Evolutionary conservation across 306 rosid species (phyloP).

Genomic region (Spatholobus suberectus): DNA sequence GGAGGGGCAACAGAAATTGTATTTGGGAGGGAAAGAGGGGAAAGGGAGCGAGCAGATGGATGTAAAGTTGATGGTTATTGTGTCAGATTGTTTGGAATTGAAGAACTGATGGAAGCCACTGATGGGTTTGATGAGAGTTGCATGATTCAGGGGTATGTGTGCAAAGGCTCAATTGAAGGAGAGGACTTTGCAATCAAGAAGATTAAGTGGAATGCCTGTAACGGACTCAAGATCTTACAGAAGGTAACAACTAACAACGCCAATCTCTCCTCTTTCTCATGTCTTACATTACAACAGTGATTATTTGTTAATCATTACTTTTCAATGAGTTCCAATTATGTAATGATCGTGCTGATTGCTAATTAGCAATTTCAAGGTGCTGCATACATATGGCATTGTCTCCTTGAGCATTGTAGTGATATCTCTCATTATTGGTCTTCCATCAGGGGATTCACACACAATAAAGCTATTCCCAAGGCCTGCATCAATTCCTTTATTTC

Average conservation of each 20-base stretch:
- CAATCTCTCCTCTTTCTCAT: too few species aligned
- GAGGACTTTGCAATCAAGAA: conserved; percentile 79
- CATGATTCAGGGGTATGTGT: conserved; percentile 84
- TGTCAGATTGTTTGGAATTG: conserved; percentile 86
- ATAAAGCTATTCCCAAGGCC: conserved; percentile 86
- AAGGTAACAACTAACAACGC: too few species aligned
- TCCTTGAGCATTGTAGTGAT: conserved; percentile 91
- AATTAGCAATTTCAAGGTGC: too few species aligned
- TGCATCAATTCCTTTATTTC: conserved; percentile 89
- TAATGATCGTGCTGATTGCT: too few species aligned
- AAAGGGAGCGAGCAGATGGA: too few species aligned
- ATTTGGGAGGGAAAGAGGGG: conserved; percentile 35
- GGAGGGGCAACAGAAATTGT: conserved; percentile 43
- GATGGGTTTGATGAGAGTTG: conserved; percentile 62
- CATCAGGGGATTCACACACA: conserved; percentile 87
- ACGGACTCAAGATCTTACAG: conserved; percentile 93
- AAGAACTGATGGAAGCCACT: conserved; percentile 71
- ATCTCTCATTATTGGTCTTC: conserved; percentile 95
- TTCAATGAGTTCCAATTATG: too few species aligned
- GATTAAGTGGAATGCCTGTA: conserved; percentile 92
- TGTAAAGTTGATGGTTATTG: conserved; percentile 75
- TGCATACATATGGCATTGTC: too few species aligned
- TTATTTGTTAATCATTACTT: too few species aligned
- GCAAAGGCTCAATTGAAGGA: conserved; percentile 67
- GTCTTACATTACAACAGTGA: too few species aligned